phyloP scores from a whole-genome alignment of 805 yeast species.

The Lachancea sp. region DNA sequence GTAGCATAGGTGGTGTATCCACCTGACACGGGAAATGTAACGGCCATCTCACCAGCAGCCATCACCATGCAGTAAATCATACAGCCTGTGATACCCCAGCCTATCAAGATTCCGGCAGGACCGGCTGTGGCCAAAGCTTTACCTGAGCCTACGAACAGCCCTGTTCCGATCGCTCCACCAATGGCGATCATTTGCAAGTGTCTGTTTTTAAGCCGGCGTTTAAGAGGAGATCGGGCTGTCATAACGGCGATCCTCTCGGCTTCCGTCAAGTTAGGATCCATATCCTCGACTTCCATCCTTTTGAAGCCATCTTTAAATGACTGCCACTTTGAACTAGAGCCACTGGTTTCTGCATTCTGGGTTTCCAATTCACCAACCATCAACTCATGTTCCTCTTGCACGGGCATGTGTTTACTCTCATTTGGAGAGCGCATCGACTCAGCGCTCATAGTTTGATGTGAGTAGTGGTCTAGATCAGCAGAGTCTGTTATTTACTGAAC shows the following conservation, averaged over 20 bases:
- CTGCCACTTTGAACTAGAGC: too few relatives aligned
- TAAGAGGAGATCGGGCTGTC: slow-evolving; percentile 50
- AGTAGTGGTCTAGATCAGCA: too few relatives aligned
- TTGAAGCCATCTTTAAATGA: slow-evolving; percentile 45
- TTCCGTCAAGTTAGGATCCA: slow-evolving; percentile 37
- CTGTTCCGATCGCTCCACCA: slow-evolving; percentile 71
- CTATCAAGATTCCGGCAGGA: slow-evolving; percentile 54
- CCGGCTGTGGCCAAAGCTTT: slow-evolving; percentile 57
- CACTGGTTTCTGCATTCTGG: too few relatives aligned
- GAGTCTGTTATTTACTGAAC: too few relatives aligned
- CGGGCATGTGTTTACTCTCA: too few relatives aligned
- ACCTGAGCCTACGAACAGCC: slow-evolving; percentile 68
- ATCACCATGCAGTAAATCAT: slow-evolving; percentile 54
- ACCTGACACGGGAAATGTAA: slow-evolving; percentile 59
- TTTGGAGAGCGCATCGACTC: too few relatives aligned
- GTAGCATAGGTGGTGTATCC: slow-evolving; percentile 54
- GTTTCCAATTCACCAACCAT: too few relatives aligned
- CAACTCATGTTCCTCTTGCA: too few relatives aligned
- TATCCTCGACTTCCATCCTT: slow-evolving; percentile 14
- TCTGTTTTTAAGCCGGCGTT: slow-evolving; percentile 46
- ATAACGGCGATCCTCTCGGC: slow-evolving; percentile 41
- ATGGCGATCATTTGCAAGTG: slow-evolving; percentile 60
- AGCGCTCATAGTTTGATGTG: too few relatives aligned
- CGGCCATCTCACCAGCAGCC: slow-evolving; percentile 55
- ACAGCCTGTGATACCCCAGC: slow-evolving; percentile 47